These are phyloP conservation scores for Cladosporium sp. DNA, from an alignment of 2,329 filamentous ascomycete species.

Conservation along the genomic window DNA sequence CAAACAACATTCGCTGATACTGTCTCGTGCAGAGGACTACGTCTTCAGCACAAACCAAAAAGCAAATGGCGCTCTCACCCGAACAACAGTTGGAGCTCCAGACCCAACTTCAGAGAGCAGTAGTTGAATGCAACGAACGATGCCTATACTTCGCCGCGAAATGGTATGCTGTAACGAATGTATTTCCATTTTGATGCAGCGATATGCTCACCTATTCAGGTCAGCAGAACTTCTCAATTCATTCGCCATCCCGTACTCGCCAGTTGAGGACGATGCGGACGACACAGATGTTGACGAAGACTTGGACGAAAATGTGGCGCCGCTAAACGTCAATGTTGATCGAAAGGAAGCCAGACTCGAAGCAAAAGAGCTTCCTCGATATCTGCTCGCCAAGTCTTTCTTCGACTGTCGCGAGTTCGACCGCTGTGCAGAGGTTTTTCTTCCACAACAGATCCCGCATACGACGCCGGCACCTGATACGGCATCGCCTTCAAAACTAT, in stretches of 20 bases:
- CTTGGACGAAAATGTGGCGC: conserved; percentile 27
- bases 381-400: conserved; percentile 85
- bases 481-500: conserved; percentile 49
- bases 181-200: not conserved
- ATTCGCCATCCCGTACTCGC: conserved; percentile 54
- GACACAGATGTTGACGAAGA: conserved; percentile 45
- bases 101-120: conserved; percentile 74
- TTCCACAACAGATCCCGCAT: conserved; percentile 59
- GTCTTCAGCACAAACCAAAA: no score
- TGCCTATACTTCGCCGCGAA: conserved; percentile 96
- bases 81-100: conserved; percentile 58
- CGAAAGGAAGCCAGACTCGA: conserved; percentile 72
- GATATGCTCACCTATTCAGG: conserved; percentile 49
- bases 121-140: conserved; percentile 86
- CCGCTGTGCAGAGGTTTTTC: conserved; percentile 81
- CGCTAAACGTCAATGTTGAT: conserved; percentile 55
- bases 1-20: no score
- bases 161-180: conserved; percentile 58
- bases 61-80: conserved; percentile 34
- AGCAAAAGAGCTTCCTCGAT: conserved; percentile 73
- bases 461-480: conserved; percentile 29
- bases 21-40: no score
- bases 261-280: conserved; percentile 40
- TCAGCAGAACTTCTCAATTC: conserved; percentile 90
- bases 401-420: conserved; percentile 96